Evolutionary conservation across 208 protist species (phyloP).

Genomic region (Leishmania braziliensis): DNA sequence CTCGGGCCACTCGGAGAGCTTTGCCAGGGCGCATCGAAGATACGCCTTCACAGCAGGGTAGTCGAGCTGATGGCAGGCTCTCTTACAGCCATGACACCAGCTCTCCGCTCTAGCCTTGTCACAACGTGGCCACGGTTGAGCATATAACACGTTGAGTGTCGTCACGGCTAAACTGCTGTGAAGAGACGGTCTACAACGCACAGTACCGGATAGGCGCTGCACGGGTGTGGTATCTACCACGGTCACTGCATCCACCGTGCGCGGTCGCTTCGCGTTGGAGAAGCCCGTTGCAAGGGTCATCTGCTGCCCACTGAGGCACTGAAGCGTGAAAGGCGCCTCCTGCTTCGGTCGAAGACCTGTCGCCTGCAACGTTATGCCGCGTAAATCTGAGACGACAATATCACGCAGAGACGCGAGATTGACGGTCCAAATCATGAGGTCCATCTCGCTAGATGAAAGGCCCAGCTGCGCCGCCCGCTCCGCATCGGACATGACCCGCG

Average conservation of each 20-base stretch:
- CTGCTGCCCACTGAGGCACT: slow-evolving; percentile 39
- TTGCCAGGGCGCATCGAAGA: slow-evolving; percentile 44
- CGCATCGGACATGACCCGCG: slow-evolving; percentile 48
- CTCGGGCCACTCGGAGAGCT: slow-evolving; percentile 19
- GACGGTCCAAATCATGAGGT: slow-evolving; percentile 65
- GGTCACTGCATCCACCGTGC: slow-evolving; percentile 12
- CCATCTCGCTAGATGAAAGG: slow-evolving; percentile 22
- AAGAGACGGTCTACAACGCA: not conserved
- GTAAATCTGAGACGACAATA: slow-evolving; percentile 77
- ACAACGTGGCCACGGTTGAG: slow-evolving; percentile 7
- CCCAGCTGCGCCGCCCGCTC: slow-evolving; percentile 55
- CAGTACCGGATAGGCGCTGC: not conserved
- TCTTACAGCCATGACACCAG: slow-evolving; percentile 42
- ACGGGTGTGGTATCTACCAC: slow-evolving; percentile 26
- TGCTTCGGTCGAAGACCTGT: slow-evolving; percentile 46
- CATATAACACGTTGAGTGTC: slow-evolving; percentile 11
- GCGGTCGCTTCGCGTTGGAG: slow-evolving; percentile 36
- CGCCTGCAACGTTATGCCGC: slow-evolving; percentile 84
- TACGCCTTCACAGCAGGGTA: slow-evolving; percentile 59
- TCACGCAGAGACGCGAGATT: slow-evolving; percentile 43
- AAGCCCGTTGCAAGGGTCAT: slow-evolving; percentile 65
- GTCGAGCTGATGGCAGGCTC: slow-evolving; percentile 39
- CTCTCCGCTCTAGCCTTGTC: slow-evolving; percentile 21
- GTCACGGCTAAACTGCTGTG: not conserved
- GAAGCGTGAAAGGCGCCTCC: slow-evolving; percentile 14